phyloP scores from a whole-genome alignment of 805 yeast genomes.

The Barnettozyma californica region DNA sequence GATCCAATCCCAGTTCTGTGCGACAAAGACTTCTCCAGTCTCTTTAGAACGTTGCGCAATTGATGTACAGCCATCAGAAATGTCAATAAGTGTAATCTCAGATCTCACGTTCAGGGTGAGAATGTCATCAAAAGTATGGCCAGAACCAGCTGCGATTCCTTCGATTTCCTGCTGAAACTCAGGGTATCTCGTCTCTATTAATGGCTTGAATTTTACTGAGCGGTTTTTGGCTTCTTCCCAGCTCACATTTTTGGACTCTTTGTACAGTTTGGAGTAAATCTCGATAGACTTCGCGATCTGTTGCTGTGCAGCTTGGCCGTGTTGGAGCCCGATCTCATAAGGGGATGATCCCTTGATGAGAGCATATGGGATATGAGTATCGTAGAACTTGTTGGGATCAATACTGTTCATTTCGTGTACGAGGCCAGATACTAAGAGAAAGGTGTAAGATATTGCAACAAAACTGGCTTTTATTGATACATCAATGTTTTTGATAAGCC shows the following conservation, averaged over 20 bases:
- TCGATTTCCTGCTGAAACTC: constrained; percentile 31
- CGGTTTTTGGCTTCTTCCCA: constrained; percentile 29
- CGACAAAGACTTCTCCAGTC: constrained; percentile 22
- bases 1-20: constrained; percentile 42
- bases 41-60: constrained; percentile 15
- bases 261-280: constrained; percentile 27
- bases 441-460: too few species aligned
- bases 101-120: constrained; percentile 34
- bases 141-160: constrained; percentile 36
- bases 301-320: constrained; percentile 29
- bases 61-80: constrained; percentile 36
- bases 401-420: neutral
- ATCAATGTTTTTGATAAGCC: too few species aligned
- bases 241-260: constrained; percentile 18
- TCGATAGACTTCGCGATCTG: constrained; percentile 27
- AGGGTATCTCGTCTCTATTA: constrained; percentile 24
- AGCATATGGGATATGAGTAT: constrained; percentile 24
- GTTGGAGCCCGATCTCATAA: constrained; percentile 30
- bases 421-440: too few species aligned
- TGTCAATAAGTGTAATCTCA: constrained; percentile 32
- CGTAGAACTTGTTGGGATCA: constrained; percentile 17
- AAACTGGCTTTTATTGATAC: too few species aligned
- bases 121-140: constrained; percentile 28
- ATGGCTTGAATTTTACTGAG: constrained; percentile 26
- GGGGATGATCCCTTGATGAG: constrained; percentile 19